These are phyloP conservation scores for Maudiozyma humilis DNA, from an alignment of 1,139 yeast genomes.

Conservation along the genomic window DNA sequence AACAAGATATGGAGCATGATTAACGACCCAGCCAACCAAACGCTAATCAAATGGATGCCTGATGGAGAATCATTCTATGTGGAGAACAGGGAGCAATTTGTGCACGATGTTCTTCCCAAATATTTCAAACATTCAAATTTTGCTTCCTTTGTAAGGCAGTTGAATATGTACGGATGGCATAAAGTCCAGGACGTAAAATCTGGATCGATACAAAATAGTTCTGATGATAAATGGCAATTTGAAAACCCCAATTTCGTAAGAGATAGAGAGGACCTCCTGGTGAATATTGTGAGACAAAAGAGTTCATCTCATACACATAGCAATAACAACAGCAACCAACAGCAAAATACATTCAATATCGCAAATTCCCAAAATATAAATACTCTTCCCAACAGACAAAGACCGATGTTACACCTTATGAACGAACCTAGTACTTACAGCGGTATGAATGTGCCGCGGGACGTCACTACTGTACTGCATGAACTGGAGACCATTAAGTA, in stretches of 20 bases:
- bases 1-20: conserved; percentile 94
- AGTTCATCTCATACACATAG: conserved; percentile 13
- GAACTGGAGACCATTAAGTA: conserved; percentile 72
- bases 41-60: conserved; percentile 73
- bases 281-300: conserved; percentile 52
- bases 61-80: conserved; percentile 85
- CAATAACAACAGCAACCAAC: conserved; percentile 11
- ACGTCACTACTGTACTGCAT: conserved; percentile 45
- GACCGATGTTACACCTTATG: conserved; percentile 8
- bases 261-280: conserved; percentile 64
- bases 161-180: conserved; percentile 95
- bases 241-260: conserved; percentile 71
- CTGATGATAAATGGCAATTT: conserved; percentile 53
- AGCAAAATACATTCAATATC: not conserved
- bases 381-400: not conserved
- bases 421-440: conserved; percentile 8
- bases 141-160: conserved; percentile 87
- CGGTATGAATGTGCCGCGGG: not conserved
- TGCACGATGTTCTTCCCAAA: conserved; percentile 75
- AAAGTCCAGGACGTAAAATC: conserved; percentile 57
- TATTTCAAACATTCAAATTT: conserved; percentile 92
- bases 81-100: conserved; percentile 75
- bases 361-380: not conserved
- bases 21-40: conserved; percentile 61
- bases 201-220: conserved; percentile 30